Base-by-base conservation (phyloP, 805 yeast genomes). In the Metschnikowia sp. region DNA sequence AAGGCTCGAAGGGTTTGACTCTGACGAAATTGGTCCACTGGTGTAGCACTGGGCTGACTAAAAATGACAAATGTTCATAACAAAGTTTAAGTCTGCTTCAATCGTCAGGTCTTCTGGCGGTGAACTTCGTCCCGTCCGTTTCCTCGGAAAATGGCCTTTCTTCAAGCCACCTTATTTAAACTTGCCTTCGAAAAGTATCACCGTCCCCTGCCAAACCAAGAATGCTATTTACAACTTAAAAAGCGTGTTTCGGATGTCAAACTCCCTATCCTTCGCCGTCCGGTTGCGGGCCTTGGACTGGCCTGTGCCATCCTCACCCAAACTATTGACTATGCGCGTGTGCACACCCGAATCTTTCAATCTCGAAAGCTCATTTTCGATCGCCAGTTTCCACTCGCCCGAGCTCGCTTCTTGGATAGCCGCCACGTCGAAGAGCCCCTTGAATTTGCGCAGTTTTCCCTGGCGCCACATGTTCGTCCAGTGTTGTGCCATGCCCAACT, bases 401-500 rank as follows among this genome's bases (percentile, higher is more conserved):
- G 60, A 63, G 36, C 63, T 61, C 9, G 56, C 48, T 37, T 68
- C 70, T 22, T 61, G 38, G 26, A 72, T 66, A 3, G 72, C 68
- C 7, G 57, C 60, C 39, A 59, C 52, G 47, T 72, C 77, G 51
- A 72, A 70, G 12, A 70, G 54, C 1, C 71, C 74, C 32, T 51
- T 55, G 49, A 61, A 66, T 26, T 52, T 49, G n/a, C 50, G 42
- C 36, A 49, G 68, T 44, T 72, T 74, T 1, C 88, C 88, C 49
- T 75, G 81, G 48, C 79, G 73, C 81, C 86, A 83, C 29, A 74
- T 61, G 49, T 79, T 79, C 2, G 83, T 65, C 82, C 90, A 79
- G 52, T 76, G 78, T 3, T 78, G 65, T 0, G 96, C 89, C 41
- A 81, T 75, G 1, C 86, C 86, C 18, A 67, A 61, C 45, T 82